Evolutionary conservation across 352 stramenopile genomes (phyloP).

Genomic region (Phytopythium montanum): DNA sequence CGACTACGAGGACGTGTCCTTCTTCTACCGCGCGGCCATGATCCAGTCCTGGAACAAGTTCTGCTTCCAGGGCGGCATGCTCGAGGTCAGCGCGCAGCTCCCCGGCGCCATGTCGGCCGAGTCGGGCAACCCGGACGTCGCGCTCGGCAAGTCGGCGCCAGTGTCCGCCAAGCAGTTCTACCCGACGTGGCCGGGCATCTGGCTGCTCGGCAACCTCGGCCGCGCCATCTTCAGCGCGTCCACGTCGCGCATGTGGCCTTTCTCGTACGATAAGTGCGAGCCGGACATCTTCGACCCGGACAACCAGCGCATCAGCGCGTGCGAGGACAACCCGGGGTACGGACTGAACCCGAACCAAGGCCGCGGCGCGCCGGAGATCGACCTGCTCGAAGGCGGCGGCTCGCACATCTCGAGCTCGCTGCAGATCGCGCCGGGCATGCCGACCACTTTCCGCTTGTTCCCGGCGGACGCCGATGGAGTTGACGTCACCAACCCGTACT

Average conservation of each 20-base stretch:
- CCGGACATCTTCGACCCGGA: constrained; percentile 26
- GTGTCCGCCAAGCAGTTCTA: constrained; percentile 60
- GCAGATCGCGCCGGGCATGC: constrained; percentile 81
- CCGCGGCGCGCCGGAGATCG: constrained; percentile 88
- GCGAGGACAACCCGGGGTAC: constrained; percentile 87
- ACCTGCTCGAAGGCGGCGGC: constrained; percentile 38
- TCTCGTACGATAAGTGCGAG: constrained; percentile 91
- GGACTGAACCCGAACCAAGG: constrained; percentile 83
- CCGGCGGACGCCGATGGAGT: constrained; percentile 20
- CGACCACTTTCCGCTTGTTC: constrained; percentile 54
- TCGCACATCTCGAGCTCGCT: constrained; percentile 86
- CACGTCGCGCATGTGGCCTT: constrained; percentile 93
- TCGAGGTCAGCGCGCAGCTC: constrained; percentile 88
- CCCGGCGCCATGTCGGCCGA: constrained; percentile 69
- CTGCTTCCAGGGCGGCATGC: constrained; percentile 91
- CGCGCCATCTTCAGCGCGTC: constrained; percentile 89
- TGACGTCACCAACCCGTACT: constrained; percentile 25
- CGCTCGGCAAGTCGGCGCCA: constrained; percentile 26
- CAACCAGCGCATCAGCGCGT: constrained; percentile 84
- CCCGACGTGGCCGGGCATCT: constrained; percentile 90
- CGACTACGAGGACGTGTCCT: constrained; percentile 37
- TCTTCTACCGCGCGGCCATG: constrained; percentile 74
- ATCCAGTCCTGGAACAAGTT: constrained; percentile 95
- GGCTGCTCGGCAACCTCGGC: constrained; percentile 93
- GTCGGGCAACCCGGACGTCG: constrained; percentile 41